phyloP scores from a whole-genome alignment of 257 asterid genomes.

The Echites panduratus region DNA sequence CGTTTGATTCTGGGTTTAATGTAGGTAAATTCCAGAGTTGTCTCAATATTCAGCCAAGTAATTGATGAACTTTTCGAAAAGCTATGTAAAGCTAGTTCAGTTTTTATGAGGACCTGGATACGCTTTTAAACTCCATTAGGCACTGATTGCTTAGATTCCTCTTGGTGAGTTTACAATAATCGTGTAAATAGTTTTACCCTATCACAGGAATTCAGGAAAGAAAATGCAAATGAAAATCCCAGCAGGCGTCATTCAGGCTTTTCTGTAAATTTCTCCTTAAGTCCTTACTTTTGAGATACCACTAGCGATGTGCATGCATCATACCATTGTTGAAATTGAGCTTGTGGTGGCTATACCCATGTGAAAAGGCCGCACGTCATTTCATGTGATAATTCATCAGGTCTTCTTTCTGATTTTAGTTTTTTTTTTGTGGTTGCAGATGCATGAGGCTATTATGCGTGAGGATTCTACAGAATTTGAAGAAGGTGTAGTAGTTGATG shows the following conservation, averaged over 20 bases:
- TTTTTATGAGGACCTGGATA: constrained; percentile 55
- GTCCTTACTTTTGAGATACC: background rate
- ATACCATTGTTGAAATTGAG: background rate
- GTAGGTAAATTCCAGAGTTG: constrained; percentile 74
- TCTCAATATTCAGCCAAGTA: constrained; percentile 61
- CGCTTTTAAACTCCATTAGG: constrained; percentile 41
- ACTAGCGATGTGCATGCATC: background rate
- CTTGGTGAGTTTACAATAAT: constrained; percentile 57
- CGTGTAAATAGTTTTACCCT: constrained; percentile 24
- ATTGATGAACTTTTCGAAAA: constrained; percentile 46
- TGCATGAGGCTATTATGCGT: constrained; percentile 91
- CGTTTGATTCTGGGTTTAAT: constrained; percentile 38
- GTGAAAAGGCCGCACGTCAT: background rate
- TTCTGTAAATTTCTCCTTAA: background rate
- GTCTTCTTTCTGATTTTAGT: constrained; percentile 6
- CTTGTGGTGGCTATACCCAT: background rate
- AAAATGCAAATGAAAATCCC: background rate
- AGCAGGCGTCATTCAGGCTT: background rate
- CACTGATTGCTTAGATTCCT: constrained; percentile 47
- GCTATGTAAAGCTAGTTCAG: constrained; percentile 52
- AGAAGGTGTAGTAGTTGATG: constrained; percentile 61
- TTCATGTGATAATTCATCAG: background rate
- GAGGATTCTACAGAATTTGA: constrained; percentile 74
- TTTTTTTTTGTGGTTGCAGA: constrained; percentile 39
- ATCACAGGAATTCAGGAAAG: too few relatives aligned